Conservation (phyloP, 768 basidiomycete species). For the Suillus luteus region DNA sequence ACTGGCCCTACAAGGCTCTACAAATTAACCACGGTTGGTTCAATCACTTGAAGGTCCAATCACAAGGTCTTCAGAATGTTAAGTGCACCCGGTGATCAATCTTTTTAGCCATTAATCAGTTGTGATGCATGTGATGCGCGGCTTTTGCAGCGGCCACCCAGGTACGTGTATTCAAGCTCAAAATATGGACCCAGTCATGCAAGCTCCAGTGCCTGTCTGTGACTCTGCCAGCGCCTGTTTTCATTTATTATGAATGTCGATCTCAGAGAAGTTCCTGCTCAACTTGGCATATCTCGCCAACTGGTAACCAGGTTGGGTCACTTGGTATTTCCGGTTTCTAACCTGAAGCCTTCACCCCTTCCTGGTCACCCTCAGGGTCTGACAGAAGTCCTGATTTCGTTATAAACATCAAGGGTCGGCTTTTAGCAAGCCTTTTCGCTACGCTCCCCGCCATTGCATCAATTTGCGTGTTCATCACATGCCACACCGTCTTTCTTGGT, state of each 20-base stretch:
- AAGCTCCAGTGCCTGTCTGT: not conserved
- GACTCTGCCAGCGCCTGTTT: not conserved
- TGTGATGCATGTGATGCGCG: not conserved
- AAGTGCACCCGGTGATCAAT: not conserved
- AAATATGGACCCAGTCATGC: not conserved
- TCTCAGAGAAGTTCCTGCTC: not conserved
- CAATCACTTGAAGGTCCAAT: not conserved
- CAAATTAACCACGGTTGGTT: no score
- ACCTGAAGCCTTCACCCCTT: not conserved
- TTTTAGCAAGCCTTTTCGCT: not conserved
- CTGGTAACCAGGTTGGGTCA: conserved; percentile 1
- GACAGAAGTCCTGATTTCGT: not conserved
- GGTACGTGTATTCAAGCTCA: not conserved
- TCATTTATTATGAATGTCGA: not conserved
- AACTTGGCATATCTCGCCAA: not conserved
- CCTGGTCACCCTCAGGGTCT: not conserved
- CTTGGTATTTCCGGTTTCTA: conserved; percentile 3
- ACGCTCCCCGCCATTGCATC: conserved; percentile 6
- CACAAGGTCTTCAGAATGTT: not conserved
- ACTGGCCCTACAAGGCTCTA: no score
- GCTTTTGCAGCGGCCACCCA: not conserved
- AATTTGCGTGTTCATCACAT: conserved; percentile 14
- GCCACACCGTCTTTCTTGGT: conserved; percentile 25
- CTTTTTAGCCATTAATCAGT: not conserved
- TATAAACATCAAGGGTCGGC: not conserved